phyloP scores from a whole-genome alignment of 1,139 yeast species.

The Taphrina pruni region DNA sequence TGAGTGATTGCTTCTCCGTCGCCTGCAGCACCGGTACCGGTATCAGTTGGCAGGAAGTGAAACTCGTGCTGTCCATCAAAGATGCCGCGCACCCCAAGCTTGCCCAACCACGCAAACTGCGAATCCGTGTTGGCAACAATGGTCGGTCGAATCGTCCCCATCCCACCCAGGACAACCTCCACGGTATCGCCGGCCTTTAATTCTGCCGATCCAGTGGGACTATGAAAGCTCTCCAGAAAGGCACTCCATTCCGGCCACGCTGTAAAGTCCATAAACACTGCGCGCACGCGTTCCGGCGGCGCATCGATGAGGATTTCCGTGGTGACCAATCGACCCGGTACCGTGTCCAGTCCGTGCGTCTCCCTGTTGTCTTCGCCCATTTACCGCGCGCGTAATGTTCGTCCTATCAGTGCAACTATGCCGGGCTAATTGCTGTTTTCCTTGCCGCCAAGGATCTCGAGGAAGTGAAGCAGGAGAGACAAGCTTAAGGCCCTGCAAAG shows the following conservation, averaged over 20 bases:
- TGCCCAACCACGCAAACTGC: conserved; percentile 1
- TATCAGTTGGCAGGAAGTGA: not conserved
- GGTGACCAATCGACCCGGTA: not conserved
- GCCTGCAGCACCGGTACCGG: no score
- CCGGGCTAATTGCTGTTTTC: no score
- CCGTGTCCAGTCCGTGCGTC: conserved; percentile 1
- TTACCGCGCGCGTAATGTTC: no score
- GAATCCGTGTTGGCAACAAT: not conserved
- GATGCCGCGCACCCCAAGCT: not conserved
- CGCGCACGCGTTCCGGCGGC: not conserved
- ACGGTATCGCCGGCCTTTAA: not conserved
- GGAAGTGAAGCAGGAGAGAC: no score
- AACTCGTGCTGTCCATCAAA: conserved; percentile 8
- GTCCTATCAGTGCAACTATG: no score
- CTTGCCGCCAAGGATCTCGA: no score
- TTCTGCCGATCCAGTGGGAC: not conserved
- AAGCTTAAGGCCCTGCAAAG: no score
- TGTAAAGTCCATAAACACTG: not conserved
- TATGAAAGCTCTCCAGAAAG: not conserved
- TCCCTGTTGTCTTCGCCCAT: not conserved
- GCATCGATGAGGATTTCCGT: not conserved
- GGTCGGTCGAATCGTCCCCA: conserved; percentile 1
- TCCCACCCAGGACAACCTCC: not conserved
- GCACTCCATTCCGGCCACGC: conserved; percentile 9
- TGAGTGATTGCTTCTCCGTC: not conserved